A percentile compares a stretch with the other conserved stretches of the same genome.
Conservation (phyloP, 2,329 filamentous ascomycete genomes). For the Penicillium digitatum region DNA sequence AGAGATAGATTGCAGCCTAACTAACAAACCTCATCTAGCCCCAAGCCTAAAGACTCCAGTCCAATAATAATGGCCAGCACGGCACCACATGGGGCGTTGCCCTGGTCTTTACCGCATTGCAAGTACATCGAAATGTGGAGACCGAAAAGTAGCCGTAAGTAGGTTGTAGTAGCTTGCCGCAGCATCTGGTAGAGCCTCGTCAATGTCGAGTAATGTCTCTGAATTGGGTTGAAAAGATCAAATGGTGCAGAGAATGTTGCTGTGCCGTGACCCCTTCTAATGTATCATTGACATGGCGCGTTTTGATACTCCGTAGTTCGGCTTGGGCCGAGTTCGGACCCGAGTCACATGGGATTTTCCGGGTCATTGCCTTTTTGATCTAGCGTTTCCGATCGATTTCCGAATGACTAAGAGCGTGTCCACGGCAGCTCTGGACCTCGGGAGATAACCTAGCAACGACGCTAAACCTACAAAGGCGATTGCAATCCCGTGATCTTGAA, state of each 20-base stretch:
- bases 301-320: constrained; percentile 13
- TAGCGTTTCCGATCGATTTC: constrained; percentile 8
- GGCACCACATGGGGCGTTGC: constrained; percentile 7
- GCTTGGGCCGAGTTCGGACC: constrained; percentile 8
- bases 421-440: too few relatives aligned
- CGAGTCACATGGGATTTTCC: constrained; percentile 5
- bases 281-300: neutral
- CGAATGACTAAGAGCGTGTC: neutral
- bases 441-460: neutral
- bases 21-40: neutral
- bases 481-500: constrained; percentile 27
- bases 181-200: neutral
- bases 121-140: constrained; percentile 20
- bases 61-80: constrained; percentile 7
- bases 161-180: constrained; percentile 10
- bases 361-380: constrained; percentile 7
- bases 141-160: constrained; percentile 8
- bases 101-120: constrained; percentile 11
- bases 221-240: neutral
- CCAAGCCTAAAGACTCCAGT: neutral
- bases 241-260: neutral
- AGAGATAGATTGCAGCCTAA: neutral
- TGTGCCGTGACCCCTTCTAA: neutral
- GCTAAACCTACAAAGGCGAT: constrained; percentile 23
- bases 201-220: neutral